These are phyloP conservation scores for Aphanocladium album DNA, from an alignment of 2,329 filamentous ascomycete species.

Conservation along the genomic window DNA sequence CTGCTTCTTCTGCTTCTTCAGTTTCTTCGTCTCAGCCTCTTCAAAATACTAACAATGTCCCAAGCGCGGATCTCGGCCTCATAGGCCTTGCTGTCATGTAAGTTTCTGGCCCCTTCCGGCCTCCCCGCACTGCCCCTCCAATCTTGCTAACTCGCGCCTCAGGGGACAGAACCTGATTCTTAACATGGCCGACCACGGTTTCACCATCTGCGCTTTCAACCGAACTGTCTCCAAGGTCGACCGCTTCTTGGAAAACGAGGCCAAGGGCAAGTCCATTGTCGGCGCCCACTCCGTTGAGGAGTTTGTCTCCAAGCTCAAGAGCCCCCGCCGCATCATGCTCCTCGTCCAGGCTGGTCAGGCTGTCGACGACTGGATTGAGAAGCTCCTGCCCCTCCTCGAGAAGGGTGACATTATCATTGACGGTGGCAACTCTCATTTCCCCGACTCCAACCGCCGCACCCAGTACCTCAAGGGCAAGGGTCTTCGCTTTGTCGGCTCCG, in stretches of 20 bases:
- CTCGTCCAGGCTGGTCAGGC: conserved; percentile 98
- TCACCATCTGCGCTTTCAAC: conserved; percentile 98
- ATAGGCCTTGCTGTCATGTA: conserved; percentile 90
- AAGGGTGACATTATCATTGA: conserved; percentile 98
- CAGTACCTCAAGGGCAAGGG: conserved; percentile 82
- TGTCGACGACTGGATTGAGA: conserved; percentile 98
- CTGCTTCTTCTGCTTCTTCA: conserved; percentile 21
- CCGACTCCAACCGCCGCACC: conserved; percentile 91
- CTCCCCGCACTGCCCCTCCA: background rate
- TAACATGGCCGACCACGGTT: conserved; percentile 86
- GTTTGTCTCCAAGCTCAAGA: conserved; percentile 96
- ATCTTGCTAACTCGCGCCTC: conserved; percentile 15
- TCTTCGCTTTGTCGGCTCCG: conserved; percentile 91
- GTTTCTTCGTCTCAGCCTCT: conserved; percentile 22
- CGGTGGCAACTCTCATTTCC: conserved; percentile 92
- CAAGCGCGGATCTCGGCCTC: conserved; percentile 83
- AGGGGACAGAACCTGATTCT: conserved; percentile 82
- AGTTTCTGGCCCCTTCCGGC: conserved; percentile 28
- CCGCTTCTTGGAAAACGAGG: conserved; percentile 84
- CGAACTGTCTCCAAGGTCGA: conserved; percentile 98
- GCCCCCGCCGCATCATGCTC: conserved; percentile 93
- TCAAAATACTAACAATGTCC: conserved; percentile 51
- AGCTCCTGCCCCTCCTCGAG: conserved; percentile 77
- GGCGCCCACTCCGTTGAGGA: conserved; percentile 92
- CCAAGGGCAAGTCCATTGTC: conserved; percentile 91